phyloP scores from a whole-genome alignment of 2,329 filamentous ascomycete genomes.

The Alternaria sp. region DNA sequence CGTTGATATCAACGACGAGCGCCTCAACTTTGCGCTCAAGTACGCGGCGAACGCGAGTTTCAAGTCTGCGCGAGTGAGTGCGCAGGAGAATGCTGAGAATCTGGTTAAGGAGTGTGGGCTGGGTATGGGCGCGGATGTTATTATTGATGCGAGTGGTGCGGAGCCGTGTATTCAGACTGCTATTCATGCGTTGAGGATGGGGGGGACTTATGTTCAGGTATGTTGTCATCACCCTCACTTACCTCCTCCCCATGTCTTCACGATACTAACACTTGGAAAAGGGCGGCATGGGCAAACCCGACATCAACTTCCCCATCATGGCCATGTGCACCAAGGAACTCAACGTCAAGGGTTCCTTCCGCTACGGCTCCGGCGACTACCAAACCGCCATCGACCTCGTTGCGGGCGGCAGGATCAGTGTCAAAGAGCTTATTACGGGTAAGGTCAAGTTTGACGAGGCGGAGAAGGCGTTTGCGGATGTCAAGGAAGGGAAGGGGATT shows the following conservation, averaged over 20 bases:
- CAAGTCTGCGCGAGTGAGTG: conserved; percentile 62
- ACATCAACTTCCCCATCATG: conserved; percentile 92
- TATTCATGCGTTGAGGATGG: conserved; percentile 56
- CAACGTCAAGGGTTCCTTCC: conserved; percentile 84
- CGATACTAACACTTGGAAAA: conserved; percentile 9
- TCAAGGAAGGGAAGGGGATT: conserved; percentile 82
- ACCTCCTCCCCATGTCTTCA: neutral
- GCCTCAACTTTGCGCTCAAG: conserved; percentile 77
- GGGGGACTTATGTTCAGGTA: conserved; percentile 56
- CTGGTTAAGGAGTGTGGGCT: conserved; percentile 70
- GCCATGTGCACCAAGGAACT: conserved; percentile 89
- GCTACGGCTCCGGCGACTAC: conserved; percentile 89
- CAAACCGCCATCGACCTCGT: conserved; percentile 81
- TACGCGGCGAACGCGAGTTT: conserved; percentile 74
- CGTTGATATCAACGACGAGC: conserved; percentile 82
- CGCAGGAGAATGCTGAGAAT: conserved; percentile 76
- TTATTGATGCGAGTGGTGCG: conserved; percentile 57
- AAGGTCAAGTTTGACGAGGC: conserved; percentile 81
- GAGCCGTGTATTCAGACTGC: conserved; percentile 58
- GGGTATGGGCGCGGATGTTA: conserved; percentile 56
- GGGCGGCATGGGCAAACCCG: conserved; percentile 81
- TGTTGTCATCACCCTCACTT: conserved; percentile 1
- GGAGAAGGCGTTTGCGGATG: conserved; percentile 84
- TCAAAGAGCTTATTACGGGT: conserved; percentile 80
- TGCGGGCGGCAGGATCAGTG: conserved; percentile 69